Conservation (phyloP, 108 stramenopile genomes). For the Cyclostephanos tholiformis region DNA sequence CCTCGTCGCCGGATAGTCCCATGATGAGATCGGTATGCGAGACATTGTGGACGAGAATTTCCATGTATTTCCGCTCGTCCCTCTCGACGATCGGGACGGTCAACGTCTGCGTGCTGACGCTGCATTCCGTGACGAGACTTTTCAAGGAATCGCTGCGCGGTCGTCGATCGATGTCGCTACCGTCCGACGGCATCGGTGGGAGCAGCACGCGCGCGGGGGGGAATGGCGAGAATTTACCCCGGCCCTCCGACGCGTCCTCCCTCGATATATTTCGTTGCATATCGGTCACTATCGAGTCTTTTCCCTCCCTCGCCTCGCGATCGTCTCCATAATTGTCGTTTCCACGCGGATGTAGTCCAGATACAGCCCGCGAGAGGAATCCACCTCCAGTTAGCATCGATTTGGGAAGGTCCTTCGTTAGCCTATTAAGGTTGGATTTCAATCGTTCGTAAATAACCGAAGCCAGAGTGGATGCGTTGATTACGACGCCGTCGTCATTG, state of each 20-base stretch:
- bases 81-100: conserved; percentile 5
- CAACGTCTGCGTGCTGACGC: conserved; percentile 21
- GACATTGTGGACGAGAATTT: conserved; percentile 93
- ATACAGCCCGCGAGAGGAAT: conserved; percentile 10
- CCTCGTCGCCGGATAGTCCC: conserved; percentile 52
- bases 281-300: too few relatives aligned
- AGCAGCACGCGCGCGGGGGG: not conserved
- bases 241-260: not conserved
- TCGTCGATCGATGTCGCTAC: conserved; percentile 23
- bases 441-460: not conserved
- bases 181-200: conserved; percentile 1
- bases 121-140: conserved; percentile 36
- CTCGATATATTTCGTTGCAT: too few relatives aligned
- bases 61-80: conserved; percentile 52
- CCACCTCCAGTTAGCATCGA: not conserved
- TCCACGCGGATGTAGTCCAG: conserved; percentile 1
- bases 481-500: not conserved
- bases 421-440: not conserved
- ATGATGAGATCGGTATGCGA: conserved; percentile 93
- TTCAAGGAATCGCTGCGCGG: conserved; percentile 40
- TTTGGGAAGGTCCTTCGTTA: not conserved
- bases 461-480: not conserved
- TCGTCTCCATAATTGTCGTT: not conserved
- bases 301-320: not conserved
- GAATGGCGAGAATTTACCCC: not conserved